Evolutionary conservation across 306 rosid genomes (phyloP).

Genomic region (Rubus parviflorus): DNA sequence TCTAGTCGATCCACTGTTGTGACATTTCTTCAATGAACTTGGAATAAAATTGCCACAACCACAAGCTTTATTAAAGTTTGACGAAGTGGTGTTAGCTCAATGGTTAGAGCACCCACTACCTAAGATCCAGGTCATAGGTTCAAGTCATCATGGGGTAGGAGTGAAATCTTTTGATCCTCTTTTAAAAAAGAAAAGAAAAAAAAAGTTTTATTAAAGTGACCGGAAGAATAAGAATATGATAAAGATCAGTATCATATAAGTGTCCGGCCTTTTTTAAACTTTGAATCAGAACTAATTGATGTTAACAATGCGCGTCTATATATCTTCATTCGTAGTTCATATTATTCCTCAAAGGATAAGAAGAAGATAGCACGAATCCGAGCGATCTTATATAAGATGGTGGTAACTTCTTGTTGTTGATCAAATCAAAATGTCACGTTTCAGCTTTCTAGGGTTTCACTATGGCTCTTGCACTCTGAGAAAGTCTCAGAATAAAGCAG

Average conservation of each 20-base stretch:
- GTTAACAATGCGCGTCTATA: neutral
- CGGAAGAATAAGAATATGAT: constrained; percentile 4
- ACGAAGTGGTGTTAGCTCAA: no score
- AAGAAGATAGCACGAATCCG: neutral
- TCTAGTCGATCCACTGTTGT: neutral
- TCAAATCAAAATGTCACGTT: constrained; percentile 30
- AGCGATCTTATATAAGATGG: constrained; percentile 7
- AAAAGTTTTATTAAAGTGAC: neutral
- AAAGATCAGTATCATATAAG: neutral
- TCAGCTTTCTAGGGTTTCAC: constrained; percentile 47
- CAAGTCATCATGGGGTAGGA: no score
- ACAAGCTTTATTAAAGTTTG: neutral
- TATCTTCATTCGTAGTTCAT: neutral
- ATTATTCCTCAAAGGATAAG: constrained; percentile 3
- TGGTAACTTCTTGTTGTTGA: neutral
- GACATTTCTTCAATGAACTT: neutral
- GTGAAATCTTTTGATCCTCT: no score
- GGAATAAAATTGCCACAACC: neutral
- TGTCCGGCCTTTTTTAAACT: neutral
- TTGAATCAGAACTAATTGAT: constrained; percentile 15
- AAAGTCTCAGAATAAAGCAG: constrained; percentile 2
- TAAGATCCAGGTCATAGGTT: no score
- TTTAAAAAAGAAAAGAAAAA: no score
- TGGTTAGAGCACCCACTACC: no score
- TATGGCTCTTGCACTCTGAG: constrained; percentile 22